A percentile compares a stretch with the other conserved stretches of the same genome.
Evolutionary conservation across 148 eudicot species (phyloP).

Genomic region (Selenicereus undatus): DNA sequence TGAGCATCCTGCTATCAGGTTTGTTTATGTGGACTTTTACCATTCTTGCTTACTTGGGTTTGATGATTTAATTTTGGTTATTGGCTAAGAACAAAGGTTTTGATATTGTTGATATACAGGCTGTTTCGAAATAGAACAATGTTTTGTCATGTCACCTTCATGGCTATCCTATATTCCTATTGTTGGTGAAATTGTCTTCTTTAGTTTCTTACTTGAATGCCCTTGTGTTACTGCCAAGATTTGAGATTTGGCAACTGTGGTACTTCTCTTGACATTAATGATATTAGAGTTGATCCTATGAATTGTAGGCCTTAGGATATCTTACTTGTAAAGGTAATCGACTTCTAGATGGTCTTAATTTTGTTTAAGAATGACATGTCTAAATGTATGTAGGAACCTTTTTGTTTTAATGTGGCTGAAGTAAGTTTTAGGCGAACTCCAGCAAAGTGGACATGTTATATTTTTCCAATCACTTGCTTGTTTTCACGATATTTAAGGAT

Average conservation of each 20-base stretch:
- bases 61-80: neutral
- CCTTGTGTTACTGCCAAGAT: neutral
- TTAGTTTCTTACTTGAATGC: neutral
- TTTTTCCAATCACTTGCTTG: neutral
- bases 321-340: neutral
- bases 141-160: neutral
- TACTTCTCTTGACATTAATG: neutral
- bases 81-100: neutral
- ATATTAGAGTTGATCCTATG: neutral
- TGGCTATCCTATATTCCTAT: neutral
- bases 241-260: neutral
- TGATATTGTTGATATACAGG: neutral
- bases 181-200: neutral
- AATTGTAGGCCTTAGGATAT: neutral
- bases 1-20: constrained; percentile 86
- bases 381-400: too few species aligned
- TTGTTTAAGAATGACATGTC: neutral
- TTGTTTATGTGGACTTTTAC: constrained; percentile 5
- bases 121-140: neutral
- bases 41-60: neutral
- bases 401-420: neutral
- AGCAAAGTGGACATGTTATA: neutral
- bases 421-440: constrained; percentile 1
- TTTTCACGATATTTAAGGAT: neutral
- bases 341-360: neutral